These are phyloP conservation scores for Cercospora zeae-maydis DNA, from an alignment of 2,329 filamentous ascomycete genomes.

Conservation along the genomic window DNA sequence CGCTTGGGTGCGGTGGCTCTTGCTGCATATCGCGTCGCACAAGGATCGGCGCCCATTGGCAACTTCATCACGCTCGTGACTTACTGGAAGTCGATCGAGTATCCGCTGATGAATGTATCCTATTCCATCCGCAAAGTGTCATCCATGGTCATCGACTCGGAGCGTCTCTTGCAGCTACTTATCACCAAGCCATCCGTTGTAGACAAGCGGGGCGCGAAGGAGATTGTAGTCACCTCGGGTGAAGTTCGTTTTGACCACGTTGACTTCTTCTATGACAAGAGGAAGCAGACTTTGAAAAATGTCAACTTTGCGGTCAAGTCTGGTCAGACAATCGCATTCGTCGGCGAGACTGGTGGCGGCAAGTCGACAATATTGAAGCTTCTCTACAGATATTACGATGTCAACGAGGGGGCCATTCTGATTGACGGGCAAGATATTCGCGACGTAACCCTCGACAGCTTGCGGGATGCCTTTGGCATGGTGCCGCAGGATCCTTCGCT, in stretches of 20 bases:
- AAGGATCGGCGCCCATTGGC: constrained; percentile 51
- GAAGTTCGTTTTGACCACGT: constrained; percentile 55
- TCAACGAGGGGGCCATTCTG: constrained; percentile 51
- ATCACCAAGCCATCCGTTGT: constrained; percentile 55
- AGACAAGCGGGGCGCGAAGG: constrained; percentile 46
- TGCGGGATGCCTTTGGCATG: constrained; percentile 58
- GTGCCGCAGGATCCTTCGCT: constrained; percentile 63
- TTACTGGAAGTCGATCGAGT: constrained; percentile 56
- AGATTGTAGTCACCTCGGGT: constrained; percentile 47
- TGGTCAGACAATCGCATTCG: constrained; percentile 57
- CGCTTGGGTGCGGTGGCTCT: constrained; percentile 51
- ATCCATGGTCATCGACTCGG: constrained; percentile 60
- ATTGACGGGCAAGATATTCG: constrained; percentile 61
- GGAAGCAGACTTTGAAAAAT: constrained; percentile 50
- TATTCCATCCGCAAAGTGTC: constrained; percentile 49
- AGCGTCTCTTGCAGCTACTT: constrained; percentile 57
- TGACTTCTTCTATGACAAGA: constrained; percentile 53
- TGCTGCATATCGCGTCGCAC: constrained; percentile 52
- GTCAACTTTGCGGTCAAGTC: constrained; percentile 50
- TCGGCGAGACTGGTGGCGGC: constrained; percentile 60
- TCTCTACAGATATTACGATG: constrained; percentile 59
- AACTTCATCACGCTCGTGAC: constrained; percentile 62
- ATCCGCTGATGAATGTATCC: constrained; percentile 50
- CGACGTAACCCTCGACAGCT: constrained; percentile 54
- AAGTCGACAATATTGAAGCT: constrained; percentile 62